Evolutionary conservation across 2,329 filamentous ascomycete genomes (phyloP).

Genomic region (Aspergillus jensenii): DNA sequence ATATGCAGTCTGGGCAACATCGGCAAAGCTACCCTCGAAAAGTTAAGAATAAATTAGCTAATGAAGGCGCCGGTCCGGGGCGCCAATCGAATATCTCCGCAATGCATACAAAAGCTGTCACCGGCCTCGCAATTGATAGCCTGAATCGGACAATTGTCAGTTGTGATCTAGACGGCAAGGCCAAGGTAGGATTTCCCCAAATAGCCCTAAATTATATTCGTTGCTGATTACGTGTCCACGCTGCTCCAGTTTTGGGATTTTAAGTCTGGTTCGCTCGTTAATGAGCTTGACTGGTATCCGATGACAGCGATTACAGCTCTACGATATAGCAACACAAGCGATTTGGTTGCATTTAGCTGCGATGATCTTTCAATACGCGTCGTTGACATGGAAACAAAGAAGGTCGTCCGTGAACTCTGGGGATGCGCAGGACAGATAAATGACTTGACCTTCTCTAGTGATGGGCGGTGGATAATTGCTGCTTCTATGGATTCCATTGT

Average conservation of each 20-base stretch:
- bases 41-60: slow-evolving; percentile 43
- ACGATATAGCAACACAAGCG: slow-evolving; percentile 77
- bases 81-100: slow-evolving; percentile 44
- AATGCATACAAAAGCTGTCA: slow-evolving; percentile 78
- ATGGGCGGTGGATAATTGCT: slow-evolving; percentile 90
- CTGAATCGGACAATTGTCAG: slow-evolving; percentile 84
- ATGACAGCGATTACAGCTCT: slow-evolving; percentile 74
- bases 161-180: slow-evolving; percentile 83
- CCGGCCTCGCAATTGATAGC: slow-evolving; percentile 83
- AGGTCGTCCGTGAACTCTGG: slow-evolving; percentile 90
- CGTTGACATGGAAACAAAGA: slow-evolving; percentile 85
- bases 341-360: slow-evolving; percentile 84
- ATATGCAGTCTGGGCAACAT: slow-evolving; percentile 88
- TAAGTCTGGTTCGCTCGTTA: slow-evolving; percentile 71
- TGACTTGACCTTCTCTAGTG: slow-evolving; percentile 85
- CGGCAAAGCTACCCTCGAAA: slow-evolving; percentile 76
- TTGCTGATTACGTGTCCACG: not conserved
- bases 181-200: slow-evolving; percentile 60
- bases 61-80: slow-evolving; percentile 34
- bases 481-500: slow-evolving; percentile 78
- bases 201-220: not conserved
- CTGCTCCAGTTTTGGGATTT: slow-evolving; percentile 81
- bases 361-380: slow-evolving; percentile 85
- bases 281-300: slow-evolving; percentile 80
- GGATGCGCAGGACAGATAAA: slow-evolving; percentile 72